These are phyloP conservation scores for Boletus vinaceobasis DNA, from an alignment of 768 basidiomycete genomes.

Conservation along the genomic window DNA sequence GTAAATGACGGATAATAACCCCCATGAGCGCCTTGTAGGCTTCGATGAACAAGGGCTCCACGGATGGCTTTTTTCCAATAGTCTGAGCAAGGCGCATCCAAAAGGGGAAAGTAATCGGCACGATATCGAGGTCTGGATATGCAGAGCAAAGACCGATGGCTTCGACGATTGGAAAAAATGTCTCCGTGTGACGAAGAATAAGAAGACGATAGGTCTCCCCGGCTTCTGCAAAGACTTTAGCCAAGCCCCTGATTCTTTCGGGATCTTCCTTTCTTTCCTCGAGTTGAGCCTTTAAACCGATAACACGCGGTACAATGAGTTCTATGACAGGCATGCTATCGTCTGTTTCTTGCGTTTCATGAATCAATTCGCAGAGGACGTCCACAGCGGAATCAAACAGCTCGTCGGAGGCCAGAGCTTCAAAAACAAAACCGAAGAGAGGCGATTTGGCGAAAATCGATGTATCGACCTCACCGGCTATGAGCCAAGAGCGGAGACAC, in stretches of 20 bases:
- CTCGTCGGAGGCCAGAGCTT: conserved; percentile 75
- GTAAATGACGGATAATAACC: conserved; percentile 85
- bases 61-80: conserved; percentile 70
- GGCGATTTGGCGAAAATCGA: conserved; percentile 66
- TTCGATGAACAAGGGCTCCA: conserved; percentile 73
- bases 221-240: conserved; percentile 93
- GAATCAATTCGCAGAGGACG: conserved; percentile 89
- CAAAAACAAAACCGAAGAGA: conserved; percentile 78
- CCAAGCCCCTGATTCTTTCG: conserved; percentile 85
- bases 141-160: conserved; percentile 93
- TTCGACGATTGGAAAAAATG: conserved; percentile 93
- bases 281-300: conserved; percentile 65
- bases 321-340: conserved; percentile 90
- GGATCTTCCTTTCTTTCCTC: conserved; percentile 65
- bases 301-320: conserved; percentile 81
- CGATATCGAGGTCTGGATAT: conserved; percentile 91
- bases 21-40: conserved; percentile 82
- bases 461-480: conserved; percentile 77
- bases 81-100: conserved; percentile 97
- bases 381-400: conserved; percentile 95
- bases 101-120: conserved; percentile 96
- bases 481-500: conserved; percentile 84
- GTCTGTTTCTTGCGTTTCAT: conserved; percentile 96
- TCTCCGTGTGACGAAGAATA: conserved; percentile 83
- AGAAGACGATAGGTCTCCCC: conserved; percentile 93